Conservation (phyloP, 495 filamentous ascomycete genomes). For the Penicillium parvum region DNA sequence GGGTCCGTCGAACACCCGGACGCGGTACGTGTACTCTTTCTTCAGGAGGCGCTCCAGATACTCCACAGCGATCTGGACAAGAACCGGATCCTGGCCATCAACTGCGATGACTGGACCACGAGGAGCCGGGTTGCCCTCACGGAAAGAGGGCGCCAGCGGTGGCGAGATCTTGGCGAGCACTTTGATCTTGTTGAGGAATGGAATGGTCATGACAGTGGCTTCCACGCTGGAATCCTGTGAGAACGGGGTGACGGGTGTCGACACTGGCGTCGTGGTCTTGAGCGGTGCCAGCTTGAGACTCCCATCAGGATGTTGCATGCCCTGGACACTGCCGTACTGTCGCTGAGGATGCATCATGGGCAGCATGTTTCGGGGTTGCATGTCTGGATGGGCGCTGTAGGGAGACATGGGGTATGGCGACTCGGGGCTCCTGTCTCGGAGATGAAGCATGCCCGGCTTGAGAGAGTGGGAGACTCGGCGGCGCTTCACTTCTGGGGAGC, state of each 20-base stretch:
- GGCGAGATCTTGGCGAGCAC: conserved; percentile 64
- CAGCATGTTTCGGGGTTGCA: conserved; percentile 26
- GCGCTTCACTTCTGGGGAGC: conserved; percentile 53
- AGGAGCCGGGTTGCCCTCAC: conserved; percentile 36
- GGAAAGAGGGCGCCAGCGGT: conserved; percentile 47
- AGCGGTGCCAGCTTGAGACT: conserved; percentile 55
- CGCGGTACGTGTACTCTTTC: conserved; percentile 53
- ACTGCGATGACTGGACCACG: conserved; percentile 79
- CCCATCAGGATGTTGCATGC: conserved; percentile 31
- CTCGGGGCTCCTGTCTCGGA: conserved; percentile 34
- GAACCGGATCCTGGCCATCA: conserved; percentile 61
- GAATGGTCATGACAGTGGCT: conserved; percentile 70
- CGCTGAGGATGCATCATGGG: conserved; percentile 39
- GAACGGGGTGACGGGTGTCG: conserved; percentile 30
- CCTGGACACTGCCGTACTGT: conserved; percentile 20
- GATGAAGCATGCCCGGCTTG: conserved; percentile 19
- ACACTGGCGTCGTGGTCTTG: conserved; percentile 19
- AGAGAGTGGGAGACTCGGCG: conserved; percentile 43
- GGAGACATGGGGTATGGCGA: conserved; percentile 31
- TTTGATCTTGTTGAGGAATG: conserved; percentile 65
- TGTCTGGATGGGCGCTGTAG: conserved; percentile 29
- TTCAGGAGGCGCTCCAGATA: conserved; percentile 59
- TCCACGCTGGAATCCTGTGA: conserved; percentile 47
- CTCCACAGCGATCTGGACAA: conserved; percentile 52
- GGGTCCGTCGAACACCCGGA: conserved; percentile 48